Percentiles rank a stretch among this genome's conserved stretches.
Evolutionary conservation across 768 basidiomycete species (phyloP).

Genomic region (Amyloporia xantha): DNA sequence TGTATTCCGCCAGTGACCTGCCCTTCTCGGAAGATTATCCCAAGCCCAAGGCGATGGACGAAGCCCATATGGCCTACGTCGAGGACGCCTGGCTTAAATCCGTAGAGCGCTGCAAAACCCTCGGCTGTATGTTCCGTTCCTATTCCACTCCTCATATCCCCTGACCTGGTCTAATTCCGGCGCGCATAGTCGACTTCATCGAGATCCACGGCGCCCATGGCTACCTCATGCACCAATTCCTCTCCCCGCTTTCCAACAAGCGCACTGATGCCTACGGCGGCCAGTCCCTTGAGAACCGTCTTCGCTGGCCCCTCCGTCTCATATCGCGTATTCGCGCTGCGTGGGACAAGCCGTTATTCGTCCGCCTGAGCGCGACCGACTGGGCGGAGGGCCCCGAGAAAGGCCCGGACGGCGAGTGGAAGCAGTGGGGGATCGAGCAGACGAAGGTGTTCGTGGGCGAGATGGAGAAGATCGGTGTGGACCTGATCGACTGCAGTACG

Average conservation of each 20-base stretch:
- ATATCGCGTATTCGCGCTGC: slow-evolving; percentile 42
- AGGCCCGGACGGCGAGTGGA: slow-evolving; percentile 47
- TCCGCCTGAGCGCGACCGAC: slow-evolving; percentile 48
- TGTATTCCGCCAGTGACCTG: slow-evolving; percentile 54
- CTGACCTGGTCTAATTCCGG: background rate
- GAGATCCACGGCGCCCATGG: slow-evolving; percentile 72
- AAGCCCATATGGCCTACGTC: slow-evolving; percentile 46
- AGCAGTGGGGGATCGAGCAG: slow-evolving; percentile 76
- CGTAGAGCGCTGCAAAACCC: slow-evolving; percentile 45
- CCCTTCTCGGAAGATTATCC: slow-evolving; percentile 48
- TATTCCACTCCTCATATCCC: background rate
- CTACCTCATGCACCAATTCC: slow-evolving; percentile 60
- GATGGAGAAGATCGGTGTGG: slow-evolving; percentile 57
- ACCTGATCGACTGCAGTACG: slow-evolving; percentile 59
- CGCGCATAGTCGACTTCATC: slow-evolving; percentile 52
- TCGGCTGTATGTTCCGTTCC: slow-evolving; percentile 48
- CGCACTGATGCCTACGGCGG: slow-evolving; percentile 73
- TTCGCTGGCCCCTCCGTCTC: slow-evolving; percentile 60
- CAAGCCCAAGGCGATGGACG: slow-evolving; percentile 51
- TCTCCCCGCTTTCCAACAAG: slow-evolving; percentile 69
- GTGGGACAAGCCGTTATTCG: slow-evolving; percentile 72
- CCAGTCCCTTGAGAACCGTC: slow-evolving; percentile 56
- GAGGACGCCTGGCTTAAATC: slow-evolving; percentile 57
- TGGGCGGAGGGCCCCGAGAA: slow-evolving; percentile 50
- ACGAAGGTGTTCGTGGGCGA: slow-evolving; percentile 50